Percentiles rank a stretch among this genome's conserved stretches.
phyloP scores from a whole-genome alignment of 2,329 filamentous ascomycete species.

The Aspergillus novofumigatus region DNA sequence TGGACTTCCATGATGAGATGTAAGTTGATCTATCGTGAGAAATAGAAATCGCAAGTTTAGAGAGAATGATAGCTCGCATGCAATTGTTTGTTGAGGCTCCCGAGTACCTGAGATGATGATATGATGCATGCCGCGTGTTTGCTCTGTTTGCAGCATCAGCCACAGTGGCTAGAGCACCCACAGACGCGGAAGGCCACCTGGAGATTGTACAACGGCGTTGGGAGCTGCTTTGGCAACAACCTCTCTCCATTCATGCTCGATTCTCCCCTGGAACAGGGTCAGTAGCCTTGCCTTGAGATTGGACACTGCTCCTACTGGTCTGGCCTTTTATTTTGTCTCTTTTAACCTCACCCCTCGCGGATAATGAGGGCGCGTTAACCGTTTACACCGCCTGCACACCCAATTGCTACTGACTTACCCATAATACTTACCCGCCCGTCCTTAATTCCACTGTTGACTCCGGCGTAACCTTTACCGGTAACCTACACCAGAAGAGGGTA shows the following conservation, averaged over 20 bases:
- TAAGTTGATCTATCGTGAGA: conserved; percentile 20
- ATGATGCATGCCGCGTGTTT: conserved; percentile 35
- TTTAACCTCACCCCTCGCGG: conserved; percentile 5
- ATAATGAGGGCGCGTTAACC: conserved; percentile 32
- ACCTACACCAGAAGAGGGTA: conserved; percentile 6
- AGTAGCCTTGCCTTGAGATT: not conserved
- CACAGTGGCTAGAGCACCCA: conserved; percentile 24
- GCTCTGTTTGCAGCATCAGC: conserved; percentile 32
- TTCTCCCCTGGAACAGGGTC: conserved; percentile 3
- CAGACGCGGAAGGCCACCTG: conserved; percentile 40
- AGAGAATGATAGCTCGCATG: conserved; percentile 6
- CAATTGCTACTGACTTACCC: conserved; percentile 8
- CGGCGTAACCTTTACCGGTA: conserved; percentile 2
- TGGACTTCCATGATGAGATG: conserved; percentile 61
- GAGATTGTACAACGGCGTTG: conserved; percentile 22
- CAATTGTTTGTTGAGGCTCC: conserved; percentile 1
- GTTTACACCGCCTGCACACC: conserved; percentile 19
- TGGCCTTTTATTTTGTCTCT: conserved; percentile 1
- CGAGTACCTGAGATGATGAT: not conserved
- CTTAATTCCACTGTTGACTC: conserved; percentile 16
- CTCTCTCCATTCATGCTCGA: conserved; percentile 9
- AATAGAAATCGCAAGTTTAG: conserved; percentile 1
- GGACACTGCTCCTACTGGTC: conserved; percentile 10
- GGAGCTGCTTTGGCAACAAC: conserved; percentile 16
- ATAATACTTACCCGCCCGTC: conserved; percentile 17